Evolutionary conservation across 306 rosid genomes (phyloP).

Genomic region (Sophora flavescens): DNA sequence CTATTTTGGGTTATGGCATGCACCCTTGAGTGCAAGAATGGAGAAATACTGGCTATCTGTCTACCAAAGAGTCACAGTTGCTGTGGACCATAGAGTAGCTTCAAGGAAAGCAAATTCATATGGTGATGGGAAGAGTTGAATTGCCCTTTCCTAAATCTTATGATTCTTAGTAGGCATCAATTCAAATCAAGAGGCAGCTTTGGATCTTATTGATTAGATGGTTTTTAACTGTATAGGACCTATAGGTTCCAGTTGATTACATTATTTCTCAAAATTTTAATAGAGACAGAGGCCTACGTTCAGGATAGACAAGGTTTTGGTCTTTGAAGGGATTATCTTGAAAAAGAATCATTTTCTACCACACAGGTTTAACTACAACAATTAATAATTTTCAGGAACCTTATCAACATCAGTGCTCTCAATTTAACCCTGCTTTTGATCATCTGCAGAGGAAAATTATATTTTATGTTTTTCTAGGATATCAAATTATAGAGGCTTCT

Average conservation of each 20-base stretch:
- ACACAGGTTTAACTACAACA: not conserved
- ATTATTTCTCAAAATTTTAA: conserved; percentile 9
- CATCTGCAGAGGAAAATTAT: not conserved
- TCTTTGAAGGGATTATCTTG: conserved; percentile 35
- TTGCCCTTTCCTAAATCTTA: too few species aligned
- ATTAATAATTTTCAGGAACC: not conserved
- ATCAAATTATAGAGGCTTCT: conserved; percentile 10
- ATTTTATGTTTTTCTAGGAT: not conserved
- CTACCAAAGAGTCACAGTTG: not conserved
- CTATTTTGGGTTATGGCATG: not conserved
- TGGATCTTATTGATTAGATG: conserved; percentile 4
- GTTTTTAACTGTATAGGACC: not conserved
- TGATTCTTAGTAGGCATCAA: too few species aligned
- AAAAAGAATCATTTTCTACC: conserved; percentile 9
- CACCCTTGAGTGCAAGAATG: not conserved
- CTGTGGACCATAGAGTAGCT: not conserved
- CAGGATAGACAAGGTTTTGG: conserved; percentile 36
- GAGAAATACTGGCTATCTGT: conserved; percentile 14
- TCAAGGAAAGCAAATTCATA: too few species aligned
- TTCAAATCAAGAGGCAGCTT: not conserved
- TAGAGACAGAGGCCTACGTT: not conserved
- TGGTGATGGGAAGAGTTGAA: too few species aligned
- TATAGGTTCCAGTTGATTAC: not conserved
- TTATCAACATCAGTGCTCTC: conserved; percentile 17
- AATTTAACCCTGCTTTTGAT: conserved; percentile 12